These are phyloP conservation scores for Colletotrichum plurivorum DNA, from an alignment of 2,329 filamentous ascomycete genomes.

Conservation along the genomic window DNA sequence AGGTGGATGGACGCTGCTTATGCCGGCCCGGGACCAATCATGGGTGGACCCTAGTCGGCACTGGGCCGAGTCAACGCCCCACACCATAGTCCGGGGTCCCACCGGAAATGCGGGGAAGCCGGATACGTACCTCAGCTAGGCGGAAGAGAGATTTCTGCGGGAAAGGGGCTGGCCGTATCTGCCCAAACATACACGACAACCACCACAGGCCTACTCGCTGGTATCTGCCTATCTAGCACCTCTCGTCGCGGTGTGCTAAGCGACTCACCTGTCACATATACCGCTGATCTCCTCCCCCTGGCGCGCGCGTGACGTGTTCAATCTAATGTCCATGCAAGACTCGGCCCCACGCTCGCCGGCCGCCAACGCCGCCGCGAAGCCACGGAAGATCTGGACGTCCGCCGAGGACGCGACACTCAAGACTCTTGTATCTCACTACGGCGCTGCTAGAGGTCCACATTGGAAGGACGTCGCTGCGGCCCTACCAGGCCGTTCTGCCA, in stretches of 20 bases:
- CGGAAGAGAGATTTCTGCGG: not conserved
- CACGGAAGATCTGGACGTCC: slow-evolving; percentile 45
- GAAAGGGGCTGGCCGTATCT: not conserved
- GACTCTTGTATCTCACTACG: slow-evolving; percentile 47
- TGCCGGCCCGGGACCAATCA: slow-evolving; percentile 2
- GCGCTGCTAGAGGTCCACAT: slow-evolving; percentile 45
- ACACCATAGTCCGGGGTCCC: not conserved
- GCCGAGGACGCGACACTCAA: slow-evolving; percentile 47
- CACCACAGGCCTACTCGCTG: no score
- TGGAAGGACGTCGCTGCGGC: slow-evolving; percentile 48
- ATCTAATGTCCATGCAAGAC: not conserved
- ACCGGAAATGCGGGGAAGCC: slow-evolving; percentile 11
- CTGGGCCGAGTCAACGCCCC: slow-evolving; percentile 2
- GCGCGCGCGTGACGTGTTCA: no score
- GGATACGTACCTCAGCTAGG: not conserved
- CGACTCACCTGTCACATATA: slow-evolving; percentile 3
- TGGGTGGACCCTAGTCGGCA: not conserved
- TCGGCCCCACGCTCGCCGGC: not conserved
- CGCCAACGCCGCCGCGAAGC: not conserved
- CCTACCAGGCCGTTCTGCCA: slow-evolving; percentile 44
- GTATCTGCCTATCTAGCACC: no score
- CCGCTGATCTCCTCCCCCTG: not conserved
- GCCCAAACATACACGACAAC: not conserved
- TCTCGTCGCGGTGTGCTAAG: no score
- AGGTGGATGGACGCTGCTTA: not conserved